Conservation (phyloP, 2,329 filamentous ascomycete species). For the Pseudopithomyces chartarum region DNA sequence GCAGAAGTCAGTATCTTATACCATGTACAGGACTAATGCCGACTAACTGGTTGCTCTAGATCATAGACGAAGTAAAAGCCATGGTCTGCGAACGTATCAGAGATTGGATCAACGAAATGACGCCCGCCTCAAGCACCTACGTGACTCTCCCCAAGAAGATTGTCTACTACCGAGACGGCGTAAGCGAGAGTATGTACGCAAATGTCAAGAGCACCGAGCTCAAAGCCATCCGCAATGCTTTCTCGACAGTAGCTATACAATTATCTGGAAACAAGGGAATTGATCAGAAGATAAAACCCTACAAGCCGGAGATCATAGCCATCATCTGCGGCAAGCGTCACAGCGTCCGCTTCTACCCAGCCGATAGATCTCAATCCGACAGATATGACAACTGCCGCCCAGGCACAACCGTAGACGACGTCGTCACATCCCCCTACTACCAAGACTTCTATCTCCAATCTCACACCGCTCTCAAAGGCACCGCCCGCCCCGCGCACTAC, state of each 20-base stretch:
- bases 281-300: not conserved
- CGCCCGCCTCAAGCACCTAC: not conserved
- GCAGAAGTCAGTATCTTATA: slow-evolving; percentile 29
- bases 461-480: slow-evolving; percentile 37
- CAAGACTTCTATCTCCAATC: slow-evolving; percentile 46
- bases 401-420: slow-evolving; percentile 36
- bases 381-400: slow-evolving; percentile 28
- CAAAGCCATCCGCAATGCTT: slow-evolving; percentile 20
- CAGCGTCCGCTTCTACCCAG: slow-evolving; percentile 47
- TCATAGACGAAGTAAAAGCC: slow-evolving; percentile 14
- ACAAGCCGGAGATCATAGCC: slow-evolving; percentile 25
- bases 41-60: slow-evolving; percentile 1
- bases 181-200: slow-evolving; percentile 22
- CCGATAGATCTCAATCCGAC: not conserved
- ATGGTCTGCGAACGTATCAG: slow-evolving; percentile 22
- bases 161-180: slow-evolving; percentile 36
- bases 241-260: slow-evolving; percentile 25
- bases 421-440: slow-evolving; percentile 33
- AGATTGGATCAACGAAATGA: slow-evolving; percentile 9
- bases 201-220: slow-evolving; percentile 16
- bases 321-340: slow-evolving; percentile 50
- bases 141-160: slow-evolving; percentile 21
- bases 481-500: slow-evolving; percentile 39
- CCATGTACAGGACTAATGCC: too few species aligned
- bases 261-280: slow-evolving; percentile 7